Base-by-base conservation (phyloP, 2,329 filamentous ascomycete genomes). In the Knufia petricola region DNA sequence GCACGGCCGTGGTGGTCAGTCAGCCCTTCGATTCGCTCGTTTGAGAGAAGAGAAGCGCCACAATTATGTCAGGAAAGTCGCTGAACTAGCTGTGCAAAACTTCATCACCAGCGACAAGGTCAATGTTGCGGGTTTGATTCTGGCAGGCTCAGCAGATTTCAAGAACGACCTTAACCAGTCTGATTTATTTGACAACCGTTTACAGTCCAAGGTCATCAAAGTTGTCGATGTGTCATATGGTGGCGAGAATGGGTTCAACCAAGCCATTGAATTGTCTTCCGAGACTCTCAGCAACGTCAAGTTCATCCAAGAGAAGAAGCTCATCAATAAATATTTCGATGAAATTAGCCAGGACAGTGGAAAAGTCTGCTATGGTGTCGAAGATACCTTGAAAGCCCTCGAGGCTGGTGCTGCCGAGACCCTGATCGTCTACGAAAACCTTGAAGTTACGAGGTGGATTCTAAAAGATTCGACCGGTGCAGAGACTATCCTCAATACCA, bases 251-350 rank as follows among this genome's bases (percentile, higher is more conserved):
- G 92, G 92, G 40, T 98, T 98, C 79, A 98, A 98, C 75, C 94
- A 98, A 73, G 92, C 92, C 52, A 98, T 98, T 56, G 92, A 98
- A 66, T 71, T 98, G 61, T 84, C 92, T 21, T 80, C 88, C 6
- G 94, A 98, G 75, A 98, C 92, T 6, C 79, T 98, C 41, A 86
- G 89, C 70, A 98, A 96, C 66, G 92, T 98, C 78, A 98, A 98
- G 73, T 98, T 98, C 69, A 95, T 98, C 67, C 92, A 98, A 71
- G 92, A 98, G 78, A 98, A 98, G 84, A 98, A 95, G 75, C 81
- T 98, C 55, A 98, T 98, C 64, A 90, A 90, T 67, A 88, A 86
- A 66, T 98, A 98, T 76, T 98, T 98, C 62, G 89, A 98, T 67
- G 90, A 98, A 71, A 96, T 98, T 63, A 95, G 87, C 67, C 88